Evolutionary conservation across 176 grass and related monocot genomes (phyloP).

Genomic region (Alloteropsis semialata): DNA sequence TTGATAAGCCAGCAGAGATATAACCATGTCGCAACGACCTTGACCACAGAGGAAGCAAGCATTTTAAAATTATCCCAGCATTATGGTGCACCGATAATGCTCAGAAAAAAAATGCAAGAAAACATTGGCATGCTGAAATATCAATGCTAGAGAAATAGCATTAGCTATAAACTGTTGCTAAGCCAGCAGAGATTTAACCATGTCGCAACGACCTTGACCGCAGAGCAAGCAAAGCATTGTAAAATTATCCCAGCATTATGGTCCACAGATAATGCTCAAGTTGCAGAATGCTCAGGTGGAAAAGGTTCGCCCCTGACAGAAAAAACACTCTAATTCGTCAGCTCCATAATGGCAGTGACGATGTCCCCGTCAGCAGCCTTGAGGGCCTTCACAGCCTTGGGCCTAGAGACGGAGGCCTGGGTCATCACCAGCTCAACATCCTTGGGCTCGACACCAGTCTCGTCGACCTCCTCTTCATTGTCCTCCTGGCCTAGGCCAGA

Average conservation of each 20-base stretch:
- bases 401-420: constrained; percentile 44
- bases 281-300: neutral
- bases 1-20: neutral
- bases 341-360: constrained; percentile 69
- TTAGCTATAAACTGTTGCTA: neutral
- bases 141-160: neutral
- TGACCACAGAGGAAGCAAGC: neutral
- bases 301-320: neutral
- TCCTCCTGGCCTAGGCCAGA: constrained; percentile 41
- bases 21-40: neutral
- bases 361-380: constrained; percentile 52
- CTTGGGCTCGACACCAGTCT: constrained; percentile 56
- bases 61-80: neutral
- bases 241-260: neutral
- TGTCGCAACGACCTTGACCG: neutral
- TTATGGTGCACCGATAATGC: neutral
- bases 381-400: constrained; percentile 63
- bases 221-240: neutral
- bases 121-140: neutral
- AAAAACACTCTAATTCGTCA: constrained; percentile 37
- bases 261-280: neutral
- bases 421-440: constrained; percentile 76
- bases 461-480: constrained; percentile 55
- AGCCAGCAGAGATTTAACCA: neutral
- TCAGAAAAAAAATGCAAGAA: neutral